phyloP scores from a whole-genome alignment of 768 basidiomycete species.

The Auriscalpium vulgare region DNA sequence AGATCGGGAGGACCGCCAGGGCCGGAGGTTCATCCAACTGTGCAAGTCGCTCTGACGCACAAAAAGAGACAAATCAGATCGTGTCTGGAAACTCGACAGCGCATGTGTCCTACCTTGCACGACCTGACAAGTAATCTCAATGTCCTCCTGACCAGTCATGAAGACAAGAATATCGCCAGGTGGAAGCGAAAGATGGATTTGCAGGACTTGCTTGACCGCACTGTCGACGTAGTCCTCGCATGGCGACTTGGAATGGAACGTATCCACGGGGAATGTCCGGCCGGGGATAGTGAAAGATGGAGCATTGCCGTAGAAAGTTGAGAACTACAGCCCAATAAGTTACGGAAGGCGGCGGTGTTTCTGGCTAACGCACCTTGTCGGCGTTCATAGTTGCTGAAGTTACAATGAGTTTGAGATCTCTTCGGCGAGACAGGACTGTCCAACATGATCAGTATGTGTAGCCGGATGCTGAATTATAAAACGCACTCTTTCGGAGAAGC shows the following conservation, averaged over 20 bases:
- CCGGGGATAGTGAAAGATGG: slow-evolving; percentile 91
- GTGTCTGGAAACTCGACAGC: neutral
- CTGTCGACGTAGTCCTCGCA: slow-evolving; percentile 99
- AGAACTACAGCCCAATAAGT: slow-evolving; percentile 55
- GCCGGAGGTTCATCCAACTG: slow-evolving; percentile 89
- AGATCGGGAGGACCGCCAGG: slow-evolving; percentile 91
- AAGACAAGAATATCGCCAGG: slow-evolving; percentile 95
- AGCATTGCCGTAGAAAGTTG: slow-evolving; percentile 89
- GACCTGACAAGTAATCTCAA: slow-evolving; percentile 94
- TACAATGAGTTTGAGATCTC: slow-evolving; percentile 93
- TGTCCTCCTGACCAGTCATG: slow-evolving; percentile 99
- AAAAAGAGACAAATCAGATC: slow-evolving; percentile 2
- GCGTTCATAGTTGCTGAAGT: slow-evolving; percentile 99
- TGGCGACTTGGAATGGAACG: slow-evolving; percentile 91
- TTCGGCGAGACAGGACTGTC: slow-evolving; percentile 61
- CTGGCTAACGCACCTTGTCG: slow-evolving; percentile 61
- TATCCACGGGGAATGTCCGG: slow-evolving; percentile 97
- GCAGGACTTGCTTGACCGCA: slow-evolving; percentile 95
- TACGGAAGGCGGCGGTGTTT: no score
- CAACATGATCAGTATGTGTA: slow-evolving; percentile 25
- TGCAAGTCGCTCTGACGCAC: slow-evolving; percentile 68
- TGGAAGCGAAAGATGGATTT: slow-evolving; percentile 90
- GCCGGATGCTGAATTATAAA: neutral
- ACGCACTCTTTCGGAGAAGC: slow-evolving; percentile 81
- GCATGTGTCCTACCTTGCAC: slow-evolving; percentile 55